These are phyloP conservation scores for Myriosclerotinia scirpicola DNA, from an alignment of 2,329 filamentous ascomycete species.

Conservation along the genomic window DNA sequence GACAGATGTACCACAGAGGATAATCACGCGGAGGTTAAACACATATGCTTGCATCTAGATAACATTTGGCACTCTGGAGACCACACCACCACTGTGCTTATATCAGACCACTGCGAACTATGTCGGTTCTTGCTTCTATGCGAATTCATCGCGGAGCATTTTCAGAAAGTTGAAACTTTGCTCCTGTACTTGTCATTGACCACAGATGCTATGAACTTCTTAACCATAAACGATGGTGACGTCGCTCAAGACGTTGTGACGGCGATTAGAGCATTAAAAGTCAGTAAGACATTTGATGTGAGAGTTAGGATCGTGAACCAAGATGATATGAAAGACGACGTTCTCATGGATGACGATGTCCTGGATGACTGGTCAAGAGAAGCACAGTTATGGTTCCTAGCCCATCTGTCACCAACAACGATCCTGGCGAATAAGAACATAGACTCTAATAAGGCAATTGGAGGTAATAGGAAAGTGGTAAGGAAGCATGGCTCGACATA, in stretches of 20 bases:
- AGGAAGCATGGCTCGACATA: neutral
- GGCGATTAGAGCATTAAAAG: slow-evolving; percentile 2
- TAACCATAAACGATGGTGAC: neutral
- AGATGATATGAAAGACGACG: too few species aligned
- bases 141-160: slow-evolving; percentile 6
- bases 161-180: slow-evolving; percentile 1
- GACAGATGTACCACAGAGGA: neutral
- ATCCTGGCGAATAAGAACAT: neutral
- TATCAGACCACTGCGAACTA: slow-evolving; percentile 6
- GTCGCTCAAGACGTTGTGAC: neutral
- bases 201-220: neutral
- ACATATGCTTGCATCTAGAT: neutral
- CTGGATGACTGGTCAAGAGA: neutral
- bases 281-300: neutral
- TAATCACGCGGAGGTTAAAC: neutral
- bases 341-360: neutral
- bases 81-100: neutral
- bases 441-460: neutral
- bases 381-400: neutral
- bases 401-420: neutral
- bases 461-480: too few species aligned
- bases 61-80: neutral
- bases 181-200: neutral
- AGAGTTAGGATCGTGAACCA: neutral
- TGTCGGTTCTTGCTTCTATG: slow-evolving; percentile 1